Conservation (phyloP, 2,329 filamentous ascomycete genomes). For the Fusarium sacchari region DNA sequence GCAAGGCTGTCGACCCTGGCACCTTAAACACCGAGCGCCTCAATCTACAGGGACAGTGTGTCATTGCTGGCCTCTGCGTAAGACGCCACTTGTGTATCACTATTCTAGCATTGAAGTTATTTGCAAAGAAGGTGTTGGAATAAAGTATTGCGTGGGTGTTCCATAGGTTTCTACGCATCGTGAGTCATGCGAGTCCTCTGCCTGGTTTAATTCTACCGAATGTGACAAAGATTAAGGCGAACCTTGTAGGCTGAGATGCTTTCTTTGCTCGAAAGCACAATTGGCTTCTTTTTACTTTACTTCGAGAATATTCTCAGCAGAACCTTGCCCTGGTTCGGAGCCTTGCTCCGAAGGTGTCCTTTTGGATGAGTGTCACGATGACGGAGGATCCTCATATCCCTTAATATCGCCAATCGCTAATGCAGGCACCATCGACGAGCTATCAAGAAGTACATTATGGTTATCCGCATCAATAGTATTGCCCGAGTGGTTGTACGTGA, state of each 20-base stretch:
- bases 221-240: background rate
- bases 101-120: background rate
- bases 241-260: background rate
- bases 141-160: constrained; percentile 7
- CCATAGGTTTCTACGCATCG: constrained; percentile 22
- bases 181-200: constrained; percentile 29
- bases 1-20: constrained; percentile 33
- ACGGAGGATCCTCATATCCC: constrained; percentile 29
- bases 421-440: background rate
- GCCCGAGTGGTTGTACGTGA: background rate
- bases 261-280: background rate
- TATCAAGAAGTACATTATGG: background rate
- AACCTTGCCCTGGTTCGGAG: constrained; percentile 4
- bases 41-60: background rate
- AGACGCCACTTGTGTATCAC: constrained; percentile 19
- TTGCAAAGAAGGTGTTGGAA: constrained; percentile 7
- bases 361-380: constrained; percentile 9
- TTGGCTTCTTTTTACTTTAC: constrained; percentile 38
- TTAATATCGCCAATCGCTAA: constrained; percentile 28
- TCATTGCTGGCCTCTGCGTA: constrained; percentile 6
- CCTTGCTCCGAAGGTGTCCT: constrained; percentile 36
- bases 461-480: background rate
- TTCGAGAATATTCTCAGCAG: constrained; percentile 45
- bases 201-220: background rate
- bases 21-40: constrained; percentile 26